Base-by-base conservation (phyloP, 805 yeast species). In the Hanseniaspora singularis region DNA sequence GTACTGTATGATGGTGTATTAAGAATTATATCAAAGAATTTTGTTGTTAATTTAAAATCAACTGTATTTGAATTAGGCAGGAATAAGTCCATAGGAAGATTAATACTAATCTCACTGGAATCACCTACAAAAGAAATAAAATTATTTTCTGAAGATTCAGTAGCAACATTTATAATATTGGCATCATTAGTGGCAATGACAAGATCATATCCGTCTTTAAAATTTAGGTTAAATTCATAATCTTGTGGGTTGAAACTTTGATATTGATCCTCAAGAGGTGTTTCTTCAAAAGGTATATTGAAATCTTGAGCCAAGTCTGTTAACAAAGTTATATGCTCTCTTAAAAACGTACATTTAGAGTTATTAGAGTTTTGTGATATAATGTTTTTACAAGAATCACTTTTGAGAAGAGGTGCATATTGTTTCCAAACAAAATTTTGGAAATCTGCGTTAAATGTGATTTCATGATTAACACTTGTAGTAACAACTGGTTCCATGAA, bases 1-100 rank as follows among this genome's bases (percentile, higher is more conserved):
- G 97, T 88, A 57, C 86, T 94, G 95, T 97, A 92, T 1, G 89
- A 81, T 0, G 98, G 97, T 0, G 92, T 76, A 49, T 78, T 81
- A 2, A 88, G 59, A 0, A 73, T 65, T 39, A 92, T 55, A 40
- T 78, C 72, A 53, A 86, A 74, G 40, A 63, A 64, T 0, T 83
- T 76, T 0, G 95, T 79, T 2, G 52, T 52, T 2, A 81, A 52
- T 1, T 62, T 60, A 54, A 70, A 84, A 14, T 69, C 64, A 14
- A 81, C 65, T 0, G 72, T 69, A 1, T 75, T 73, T 2, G 72
- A 69, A 42, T 71, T 73, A 31, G 72, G 63, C 32, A 73, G 69
- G 15, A 77, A 67, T 0, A 73, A 70, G 12, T 70, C 70, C 52
- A 77, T 55, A 0, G 97, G 96, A 1, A 86, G 66, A 0, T 57